Evolutionary conservation across 1,139 yeast genomes (phyloP), one percentile per base, ranked within the genome.

Genomic region (Debaryomycetaceae sp.): DNA sequence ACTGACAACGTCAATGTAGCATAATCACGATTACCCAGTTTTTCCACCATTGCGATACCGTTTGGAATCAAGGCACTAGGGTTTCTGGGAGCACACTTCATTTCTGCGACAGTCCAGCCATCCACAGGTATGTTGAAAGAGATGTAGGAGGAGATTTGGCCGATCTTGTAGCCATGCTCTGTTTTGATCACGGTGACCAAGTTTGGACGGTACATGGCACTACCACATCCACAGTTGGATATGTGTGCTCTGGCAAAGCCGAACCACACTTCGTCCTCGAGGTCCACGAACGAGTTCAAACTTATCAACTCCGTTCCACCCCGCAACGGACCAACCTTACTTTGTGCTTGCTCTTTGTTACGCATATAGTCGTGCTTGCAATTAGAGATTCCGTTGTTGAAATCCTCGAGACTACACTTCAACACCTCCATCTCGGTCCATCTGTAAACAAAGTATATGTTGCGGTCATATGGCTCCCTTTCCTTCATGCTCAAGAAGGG

Each of bases 201-300:
- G 42, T 70, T 68, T 6, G 83, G 81, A 44, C 82, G 65, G 53
- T 77, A 76, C 57, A 71, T 65, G 36, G 61, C 64, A n/a, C 54
- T 56, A 17, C 79, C 76, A 57, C 82, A 77, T 0, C 80, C 79
- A 60, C 81, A 76, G 2, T 59, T 50, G 34, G 62, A 62, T 11
- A 76, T 52, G 51, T 76, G 79, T 3, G 78, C 69, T 45, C 80
- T 65, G 1, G 78, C 76, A 50, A 77, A 72, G 0, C 80, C 79
- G 14, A 77, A 56, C 81, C 80, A 78, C 49, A 76, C 65, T 48
- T 76, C 76, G 39, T 70, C 60, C 17, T 64, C 64, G 2, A 63
- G 56, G 6, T 65, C 38, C 39, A 38, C 3, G 40, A 40, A 40
- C 3, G 54, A 45, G 38, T 57, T 57, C 11, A 63, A 37, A 44